Conservation (phyloP, 306 rosid species). For the Lablab purpureus region DNA sequence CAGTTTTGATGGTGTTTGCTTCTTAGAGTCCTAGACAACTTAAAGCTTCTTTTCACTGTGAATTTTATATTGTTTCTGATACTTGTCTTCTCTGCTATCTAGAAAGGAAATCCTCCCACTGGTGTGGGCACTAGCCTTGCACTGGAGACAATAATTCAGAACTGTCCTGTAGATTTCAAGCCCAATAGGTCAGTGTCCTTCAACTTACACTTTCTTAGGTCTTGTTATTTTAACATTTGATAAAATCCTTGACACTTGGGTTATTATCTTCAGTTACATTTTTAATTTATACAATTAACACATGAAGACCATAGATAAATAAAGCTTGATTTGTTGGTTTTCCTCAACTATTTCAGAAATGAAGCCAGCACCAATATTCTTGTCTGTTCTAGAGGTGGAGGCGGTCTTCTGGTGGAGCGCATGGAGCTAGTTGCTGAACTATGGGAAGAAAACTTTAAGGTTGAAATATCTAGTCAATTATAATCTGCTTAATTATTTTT, state of each 20-base stretch:
- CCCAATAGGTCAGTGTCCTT: slow-evolving; percentile 68
- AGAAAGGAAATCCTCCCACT: slow-evolving; percentile 85
- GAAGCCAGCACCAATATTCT: slow-evolving; percentile 74
- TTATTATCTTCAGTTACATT: slow-evolving; percentile 26
- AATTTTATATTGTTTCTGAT: slow-evolving; percentile 39
- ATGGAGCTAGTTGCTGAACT: slow-evolving; percentile 91
- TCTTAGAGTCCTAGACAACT: slow-evolving; percentile 31
- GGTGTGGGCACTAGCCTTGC: slow-evolving; percentile 96
- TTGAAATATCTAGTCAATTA: slow-evolving; percentile 46
- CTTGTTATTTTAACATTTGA: slow-evolving; percentile 37
- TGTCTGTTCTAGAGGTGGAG: slow-evolving; percentile 97
- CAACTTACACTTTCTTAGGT: slow-evolving; percentile 34
- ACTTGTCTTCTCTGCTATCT: slow-evolving; percentile 39
- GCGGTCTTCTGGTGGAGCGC: slow-evolving; percentile 84
- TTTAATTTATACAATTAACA: slow-evolving; percentile 15
- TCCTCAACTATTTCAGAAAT: slow-evolving; percentile 58
- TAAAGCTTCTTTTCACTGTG: slow-evolving; percentile 30
- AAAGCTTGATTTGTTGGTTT: slow-evolving; percentile 21
- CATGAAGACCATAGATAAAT: slow-evolving; percentile 10
- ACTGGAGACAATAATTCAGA: slow-evolving; percentile 88
- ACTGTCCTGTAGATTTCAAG: slow-evolving; percentile 67
- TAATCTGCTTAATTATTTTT: slow-evolving; percentile 33
- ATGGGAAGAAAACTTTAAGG: slow-evolving; percentile 92
- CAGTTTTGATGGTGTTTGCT: slow-evolving; percentile 20
- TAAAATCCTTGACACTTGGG: slow-evolving; percentile 11